phyloP scores from a whole-genome alignment of 2,329 filamentous ascomycete species.

The Aphanocladium album region DNA sequence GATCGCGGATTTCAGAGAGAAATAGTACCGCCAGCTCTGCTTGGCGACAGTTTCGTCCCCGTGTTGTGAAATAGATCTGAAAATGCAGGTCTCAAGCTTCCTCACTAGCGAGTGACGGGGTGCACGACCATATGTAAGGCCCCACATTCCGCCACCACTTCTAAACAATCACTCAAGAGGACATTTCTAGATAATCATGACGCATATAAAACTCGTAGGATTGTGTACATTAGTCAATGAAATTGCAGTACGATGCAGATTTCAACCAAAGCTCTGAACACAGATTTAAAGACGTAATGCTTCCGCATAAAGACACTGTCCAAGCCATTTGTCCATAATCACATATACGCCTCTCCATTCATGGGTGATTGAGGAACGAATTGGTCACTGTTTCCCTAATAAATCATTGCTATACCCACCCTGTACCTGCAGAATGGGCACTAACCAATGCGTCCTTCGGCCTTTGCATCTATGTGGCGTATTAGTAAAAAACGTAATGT shows the following conservation, averaged over 20 bases:
- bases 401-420: background rate
- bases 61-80: background rate
- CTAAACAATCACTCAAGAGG: background rate
- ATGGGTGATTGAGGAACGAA: background rate
- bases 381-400: background rate
- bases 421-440: conserved; percentile 11
- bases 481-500: background rate
- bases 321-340: background rate
- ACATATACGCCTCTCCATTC: background rate
- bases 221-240: background rate
- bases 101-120: background rate
- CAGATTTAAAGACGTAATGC: background rate
- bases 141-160: background rate
- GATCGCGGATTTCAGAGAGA: no score
- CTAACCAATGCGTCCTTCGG: conserved; percentile 10
- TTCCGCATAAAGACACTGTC: background rate
- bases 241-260: background rate
- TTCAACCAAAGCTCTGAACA: background rate
- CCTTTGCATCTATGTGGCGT: conserved; percentile 1
- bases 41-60: no score
- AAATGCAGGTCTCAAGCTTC: background rate
- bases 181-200: background rate
- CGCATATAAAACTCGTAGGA: background rate
- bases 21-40: no score
- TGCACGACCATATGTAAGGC: background rate